Evolutionary conservation across 768 basidiomycete genomes (phyloP).

Genomic region (Arthromyces matolae): DNA sequence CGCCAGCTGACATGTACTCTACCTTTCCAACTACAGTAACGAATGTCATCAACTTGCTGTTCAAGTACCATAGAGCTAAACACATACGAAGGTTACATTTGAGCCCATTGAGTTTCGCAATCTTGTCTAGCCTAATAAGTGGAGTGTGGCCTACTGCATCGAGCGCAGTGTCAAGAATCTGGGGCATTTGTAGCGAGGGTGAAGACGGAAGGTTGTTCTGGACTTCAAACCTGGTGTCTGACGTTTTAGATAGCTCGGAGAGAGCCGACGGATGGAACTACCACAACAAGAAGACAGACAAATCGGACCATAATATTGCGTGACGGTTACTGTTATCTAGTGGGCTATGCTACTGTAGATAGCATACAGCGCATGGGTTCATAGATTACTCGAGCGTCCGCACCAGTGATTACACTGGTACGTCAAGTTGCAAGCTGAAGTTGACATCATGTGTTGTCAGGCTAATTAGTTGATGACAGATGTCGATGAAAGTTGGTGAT

Average conservation of each 20-base stretch:
- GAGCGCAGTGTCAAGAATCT: constrained; percentile 72
- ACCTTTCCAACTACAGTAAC: constrained; percentile 83
- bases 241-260: constrained; percentile 5
- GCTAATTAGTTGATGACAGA: too few species aligned
- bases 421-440: too few species aligned
- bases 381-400: too few species aligned
- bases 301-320: too few species aligned
- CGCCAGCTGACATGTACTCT: constrained; percentile 88
- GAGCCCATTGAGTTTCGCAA: constrained; percentile 69
- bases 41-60: background rate
- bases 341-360: too few species aligned
- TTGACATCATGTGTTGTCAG: too few species aligned
- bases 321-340: too few species aligned
- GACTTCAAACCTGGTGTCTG: constrained; percentile 5
- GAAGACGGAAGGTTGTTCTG: background rate
- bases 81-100: constrained; percentile 89
- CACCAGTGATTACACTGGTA: too few species aligned
- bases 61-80: background rate
- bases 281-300: too few species aligned
- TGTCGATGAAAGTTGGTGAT: too few species aligned
- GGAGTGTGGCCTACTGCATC: constrained; percentile 91
- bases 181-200: constrained; percentile 28
- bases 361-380: too few species aligned
- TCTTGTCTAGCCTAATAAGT: constrained; percentile 78
- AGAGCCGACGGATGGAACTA: too few species aligned